phyloP scores from a whole-genome alignment of 2,329 filamentous ascomycete genomes.

The Dothideomycetes sp. region DNA sequence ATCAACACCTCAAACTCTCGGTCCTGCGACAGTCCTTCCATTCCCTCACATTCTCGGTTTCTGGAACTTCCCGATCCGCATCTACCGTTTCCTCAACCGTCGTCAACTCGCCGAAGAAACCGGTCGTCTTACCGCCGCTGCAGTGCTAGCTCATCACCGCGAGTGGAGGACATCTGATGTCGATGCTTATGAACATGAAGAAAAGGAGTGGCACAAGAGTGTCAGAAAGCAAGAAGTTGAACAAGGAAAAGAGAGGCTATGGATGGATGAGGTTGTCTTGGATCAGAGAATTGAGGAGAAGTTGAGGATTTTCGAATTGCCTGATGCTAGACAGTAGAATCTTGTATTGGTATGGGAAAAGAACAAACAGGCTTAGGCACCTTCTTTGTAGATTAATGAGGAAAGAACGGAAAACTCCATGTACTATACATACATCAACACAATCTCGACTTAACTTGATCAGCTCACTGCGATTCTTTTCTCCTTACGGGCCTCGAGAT shows the following conservation, averaged over 20 bases:
- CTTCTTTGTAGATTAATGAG: too few species aligned
- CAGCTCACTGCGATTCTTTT: too few species aligned
- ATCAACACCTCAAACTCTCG: conserved; percentile 60
- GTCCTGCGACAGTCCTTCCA: conserved; percentile 61
- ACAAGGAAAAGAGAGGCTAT: conserved; percentile 41
- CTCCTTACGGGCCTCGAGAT: too few species aligned
- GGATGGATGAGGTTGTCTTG: conserved; percentile 63
- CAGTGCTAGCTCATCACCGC: conserved; percentile 56
- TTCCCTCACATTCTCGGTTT: conserved; percentile 92
- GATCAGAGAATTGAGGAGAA: conserved; percentile 66
- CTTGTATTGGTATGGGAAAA: too few species aligned
- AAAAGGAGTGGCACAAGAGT: conserved; percentile 77
- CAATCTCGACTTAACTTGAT: too few species aligned
- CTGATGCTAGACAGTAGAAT: too few species aligned
- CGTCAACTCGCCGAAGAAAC: conserved; percentile 78
- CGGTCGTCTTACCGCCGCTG: conserved; percentile 77
- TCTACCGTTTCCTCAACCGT: conserved; percentile 80
- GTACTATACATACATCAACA: too few species aligned
- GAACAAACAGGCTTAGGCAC: too few species aligned
- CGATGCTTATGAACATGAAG: conserved; percentile 57
- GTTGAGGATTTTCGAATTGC: conserved; percentile 72
- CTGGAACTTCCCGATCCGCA: conserved; percentile 74
- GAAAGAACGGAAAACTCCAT: too few species aligned
- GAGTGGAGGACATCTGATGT: conserved; percentile 54
- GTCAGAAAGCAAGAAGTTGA: conserved; percentile 44